Evolutionary conservation across 2,329 filamentous ascomycete species (phyloP).

Genomic region (Aspergillus unguis): DNA sequence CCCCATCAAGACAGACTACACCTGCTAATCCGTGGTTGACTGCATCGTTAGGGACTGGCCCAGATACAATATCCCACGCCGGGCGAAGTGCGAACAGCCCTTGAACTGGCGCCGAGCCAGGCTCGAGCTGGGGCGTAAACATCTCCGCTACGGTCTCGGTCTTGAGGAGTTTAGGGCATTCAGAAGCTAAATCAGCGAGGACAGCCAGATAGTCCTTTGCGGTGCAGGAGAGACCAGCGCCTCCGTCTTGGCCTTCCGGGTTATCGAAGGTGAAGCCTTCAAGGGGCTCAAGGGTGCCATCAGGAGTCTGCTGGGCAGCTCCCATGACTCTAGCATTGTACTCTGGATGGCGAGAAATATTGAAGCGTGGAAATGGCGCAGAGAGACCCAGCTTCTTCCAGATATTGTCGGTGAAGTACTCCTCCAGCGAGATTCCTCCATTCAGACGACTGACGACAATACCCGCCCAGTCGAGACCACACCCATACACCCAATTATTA

Average conservation of each 20-base stretch:
- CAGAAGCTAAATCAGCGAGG: constrained; percentile 1
- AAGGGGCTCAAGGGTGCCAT: background rate
- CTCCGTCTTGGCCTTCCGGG: constrained; percentile 2
- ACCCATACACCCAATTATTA: constrained; percentile 4
- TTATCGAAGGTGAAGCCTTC: constrained; percentile 1
- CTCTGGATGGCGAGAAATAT: background rate
- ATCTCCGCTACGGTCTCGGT: constrained; percentile 2
- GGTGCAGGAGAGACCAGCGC: background rate
- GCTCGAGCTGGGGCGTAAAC: constrained; percentile 4
- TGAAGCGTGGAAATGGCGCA: constrained; percentile 1
- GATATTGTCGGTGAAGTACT: constrained; percentile 7
- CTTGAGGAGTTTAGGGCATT: background rate
- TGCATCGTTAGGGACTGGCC: background rate
- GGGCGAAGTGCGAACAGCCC: constrained; percentile 4
- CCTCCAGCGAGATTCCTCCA: background rate
- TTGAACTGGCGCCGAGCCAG: background rate
- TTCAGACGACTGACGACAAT: constrained; percentile 4
- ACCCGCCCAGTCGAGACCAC: constrained; percentile 10
- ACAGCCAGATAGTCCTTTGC: background rate
- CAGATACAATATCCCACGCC: constrained; percentile 2
- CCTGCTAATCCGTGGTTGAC: constrained; percentile 10
- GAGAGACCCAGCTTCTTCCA: background rate
- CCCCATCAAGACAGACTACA: background rate
- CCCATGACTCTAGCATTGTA: background rate
- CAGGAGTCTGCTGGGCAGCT: background rate